Base-by-base conservation (phyloP, 495 filamentous ascomycete genomes). In the Umbilicaria muhlenbergii region DNA sequence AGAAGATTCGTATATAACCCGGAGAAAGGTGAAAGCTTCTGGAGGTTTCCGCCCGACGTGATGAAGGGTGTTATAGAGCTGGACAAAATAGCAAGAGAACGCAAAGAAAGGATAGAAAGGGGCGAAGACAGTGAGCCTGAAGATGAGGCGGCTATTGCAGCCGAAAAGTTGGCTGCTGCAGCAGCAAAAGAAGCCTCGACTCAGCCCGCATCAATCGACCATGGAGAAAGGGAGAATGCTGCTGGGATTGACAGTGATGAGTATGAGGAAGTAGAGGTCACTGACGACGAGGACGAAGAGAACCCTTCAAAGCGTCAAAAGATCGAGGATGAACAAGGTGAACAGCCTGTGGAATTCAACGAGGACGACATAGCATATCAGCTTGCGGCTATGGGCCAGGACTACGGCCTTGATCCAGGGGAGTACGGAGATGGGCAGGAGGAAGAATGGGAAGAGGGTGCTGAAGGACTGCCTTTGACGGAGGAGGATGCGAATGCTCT, bases 341-440 rank as follows among this genome's bases (percentile, higher is more conserved):
- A 62, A 11, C 67, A 73, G 18, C 79, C 83, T 0, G 56, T 93
- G 34, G 91, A 98, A 51, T 95, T 96, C 54, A 83, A 84, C 19
- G 91, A 96, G 56, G 88, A 89, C 36, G 92, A 98, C 56, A 89
- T 98, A 47, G 87, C 83, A 31, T 89, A 81, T 51, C 91, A 98
- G 56, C 68, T 98, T 8, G 81, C 81, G 12, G 77, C 78, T 10
- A 92, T 95, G 86, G 81, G 78, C 36, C 72, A 84, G 49, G 76
- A 84, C 10, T 84, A 89, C 50, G 81, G 73, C 1, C 63, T 78
- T 11, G 76, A 80, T 36, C 71, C 71, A n/a, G 75, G 68, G 12
- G 83, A 87, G 56, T 83, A 79, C 46, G 80, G 81, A 34, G 71
- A 77, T 36, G 72, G 68, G 3, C 72, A 76, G 16, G 68, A 73